Evolutionary conservation across 2,329 filamentous ascomycete species (phyloP).

Genomic region (Hysterium pulicare): DNA sequence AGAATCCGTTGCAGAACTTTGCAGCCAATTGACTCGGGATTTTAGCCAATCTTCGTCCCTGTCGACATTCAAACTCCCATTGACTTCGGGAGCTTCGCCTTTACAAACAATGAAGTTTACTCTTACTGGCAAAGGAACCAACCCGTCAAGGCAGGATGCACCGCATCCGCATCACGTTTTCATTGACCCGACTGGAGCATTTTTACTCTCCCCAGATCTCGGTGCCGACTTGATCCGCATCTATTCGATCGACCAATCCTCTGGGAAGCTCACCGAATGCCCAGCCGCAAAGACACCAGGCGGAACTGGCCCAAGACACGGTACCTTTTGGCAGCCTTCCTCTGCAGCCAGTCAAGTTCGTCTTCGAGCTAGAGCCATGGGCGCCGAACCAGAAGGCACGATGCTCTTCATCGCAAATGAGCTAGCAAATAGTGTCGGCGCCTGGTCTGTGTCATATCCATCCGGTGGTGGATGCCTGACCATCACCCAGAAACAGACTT

Average conservation of each 20-base stretch:
- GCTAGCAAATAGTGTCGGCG: slow-evolving; percentile 29
- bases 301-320: slow-evolving; percentile 55
- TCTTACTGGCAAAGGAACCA: slow-evolving; percentile 39
- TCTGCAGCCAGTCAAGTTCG: slow-evolving; percentile 12
- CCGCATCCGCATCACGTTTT: slow-evolving; percentile 55
- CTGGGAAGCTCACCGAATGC: slow-evolving; percentile 48
- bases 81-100: slow-evolving; percentile 21
- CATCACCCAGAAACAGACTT: slow-evolving; percentile 26
- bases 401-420: slow-evolving; percentile 34
- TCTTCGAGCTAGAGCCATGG: slow-evolving; percentile 2
- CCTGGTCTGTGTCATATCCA: slow-evolving; percentile 29
- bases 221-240: slow-evolving; percentile 55
- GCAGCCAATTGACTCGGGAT: not conserved
- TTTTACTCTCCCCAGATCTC: slow-evolving; percentile 52
- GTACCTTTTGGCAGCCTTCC: slow-evolving; percentile 46
- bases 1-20: too few relatives aligned
- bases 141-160: slow-evolving; percentile 51
- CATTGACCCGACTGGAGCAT: slow-evolving; percentile 49
- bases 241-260: slow-evolving; percentile 47
- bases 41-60: slow-evolving; percentile 27
- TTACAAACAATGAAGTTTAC: slow-evolving; percentile 29
- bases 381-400: slow-evolving; percentile 12
- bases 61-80: slow-evolving; percentile 34
- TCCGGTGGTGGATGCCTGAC: slow-evolving; percentile 25
- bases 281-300: slow-evolving; percentile 40